Evolutionary conservation across 192 early-diverging fungal genomes (phyloP).

Genomic region (Coemansia sp.): DNA sequence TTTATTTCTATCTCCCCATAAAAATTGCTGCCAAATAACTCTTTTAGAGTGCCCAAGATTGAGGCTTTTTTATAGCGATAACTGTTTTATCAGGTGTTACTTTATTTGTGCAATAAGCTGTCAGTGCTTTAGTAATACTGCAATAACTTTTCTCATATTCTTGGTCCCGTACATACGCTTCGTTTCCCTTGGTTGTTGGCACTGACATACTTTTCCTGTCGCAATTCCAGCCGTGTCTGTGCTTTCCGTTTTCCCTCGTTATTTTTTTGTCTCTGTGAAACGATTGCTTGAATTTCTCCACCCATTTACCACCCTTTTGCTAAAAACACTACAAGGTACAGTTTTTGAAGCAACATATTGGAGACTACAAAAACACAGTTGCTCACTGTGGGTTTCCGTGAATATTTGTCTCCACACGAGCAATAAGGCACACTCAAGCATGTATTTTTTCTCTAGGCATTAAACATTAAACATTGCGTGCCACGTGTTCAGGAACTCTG

Average conservation of each 20-base stretch:
- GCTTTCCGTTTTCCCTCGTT: neutral
- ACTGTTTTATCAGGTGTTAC: neutral
- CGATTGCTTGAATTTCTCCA: neutral
- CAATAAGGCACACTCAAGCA: too few species aligned
- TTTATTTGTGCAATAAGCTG: conserved; percentile 6
- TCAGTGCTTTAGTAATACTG: conserved; percentile 1
- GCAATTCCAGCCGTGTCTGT: neutral
- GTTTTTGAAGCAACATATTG: neutral
- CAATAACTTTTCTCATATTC: conserved; percentile 1
- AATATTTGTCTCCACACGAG: too few species aligned
- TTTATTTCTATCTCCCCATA: neutral
- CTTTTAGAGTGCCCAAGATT: neutral
- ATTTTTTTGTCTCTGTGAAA: neutral
- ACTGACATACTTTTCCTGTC: neutral
- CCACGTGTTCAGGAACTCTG: too few species aligned
- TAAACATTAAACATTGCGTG: too few species aligned
- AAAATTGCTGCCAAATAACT: neutral
- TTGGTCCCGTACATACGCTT: neutral
- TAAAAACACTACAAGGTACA: neutral
- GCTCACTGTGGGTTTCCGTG: too few species aligned
- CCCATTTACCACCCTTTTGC: neutral
- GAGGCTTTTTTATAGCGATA: too few species aligned
- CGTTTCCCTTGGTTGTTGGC: neutral
- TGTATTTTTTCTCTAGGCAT: too few species aligned
- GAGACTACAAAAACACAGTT: too few species aligned